Percentiles rank a stretch among this genome's conserved stretches.
These are phyloP conservation scores for Boechera stricta DNA, from an alignment of 345 rosid species.

Conservation along the genomic window DNA sequence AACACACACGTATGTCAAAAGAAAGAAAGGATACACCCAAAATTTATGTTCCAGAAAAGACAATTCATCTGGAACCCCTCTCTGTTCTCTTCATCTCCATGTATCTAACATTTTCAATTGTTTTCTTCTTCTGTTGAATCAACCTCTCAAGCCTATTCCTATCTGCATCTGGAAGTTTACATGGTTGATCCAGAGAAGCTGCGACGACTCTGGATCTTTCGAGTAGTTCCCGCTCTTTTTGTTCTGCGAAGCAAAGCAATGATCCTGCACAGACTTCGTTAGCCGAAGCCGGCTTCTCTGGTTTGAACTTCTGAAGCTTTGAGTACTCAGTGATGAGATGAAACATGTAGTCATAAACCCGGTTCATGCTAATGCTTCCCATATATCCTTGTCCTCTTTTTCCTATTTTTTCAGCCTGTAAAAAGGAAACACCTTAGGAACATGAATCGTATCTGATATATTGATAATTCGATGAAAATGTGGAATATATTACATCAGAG, in stretches of 20 bases:
- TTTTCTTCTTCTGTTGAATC: constrained; percentile 52
- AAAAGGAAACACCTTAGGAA: constrained; percentile 3
- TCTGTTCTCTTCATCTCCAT: constrained; percentile 48
- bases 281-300: constrained; percentile 70
- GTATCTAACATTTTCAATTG: constrained; percentile 51
- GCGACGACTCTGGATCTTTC: constrained; percentile 51
- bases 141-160: constrained; percentile 45
- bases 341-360: constrained; percentile 86
- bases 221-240: constrained; percentile 57
- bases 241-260: constrained; percentile 77
- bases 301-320: constrained; percentile 77
- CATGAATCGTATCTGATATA: background rate
- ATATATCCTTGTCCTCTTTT: constrained; percentile 75
- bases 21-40: constrained; percentile 11
- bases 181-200: constrained; percentile 63
- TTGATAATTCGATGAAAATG: background rate
- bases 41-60: constrained; percentile 1
- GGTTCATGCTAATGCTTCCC: constrained; percentile 71
- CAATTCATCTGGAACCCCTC: constrained; percentile 22
- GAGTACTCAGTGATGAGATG: constrained; percentile 80
- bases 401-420: constrained; percentile 78
- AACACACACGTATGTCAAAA: background rate
- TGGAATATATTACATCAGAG: constrained; percentile 52
- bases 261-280: constrained; percentile 71
- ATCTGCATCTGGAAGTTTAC: constrained; percentile 55